Percentiles rank a stretch among this genome's conserved stretches.
Conservation (phyloP, 106 monocot genomes). For the Dendrobium catenatum region DNA sequence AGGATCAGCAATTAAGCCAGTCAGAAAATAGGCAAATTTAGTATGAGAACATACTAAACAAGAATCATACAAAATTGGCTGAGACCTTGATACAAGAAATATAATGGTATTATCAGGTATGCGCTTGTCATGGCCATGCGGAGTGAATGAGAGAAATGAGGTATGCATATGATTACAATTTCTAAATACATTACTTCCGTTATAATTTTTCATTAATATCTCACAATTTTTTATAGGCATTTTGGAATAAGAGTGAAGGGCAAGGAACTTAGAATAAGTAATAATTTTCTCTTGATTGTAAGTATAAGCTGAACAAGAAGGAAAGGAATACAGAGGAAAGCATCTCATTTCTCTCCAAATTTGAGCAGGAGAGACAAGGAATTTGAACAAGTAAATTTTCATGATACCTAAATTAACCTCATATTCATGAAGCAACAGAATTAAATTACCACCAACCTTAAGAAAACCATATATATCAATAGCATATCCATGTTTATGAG, state of each 20-base stretch:
- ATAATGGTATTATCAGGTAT: neutral
- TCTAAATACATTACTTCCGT: neutral
- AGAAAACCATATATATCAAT: neutral
- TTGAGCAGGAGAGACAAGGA: neutral
- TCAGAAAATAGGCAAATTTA: neutral
- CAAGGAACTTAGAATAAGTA: neutral
- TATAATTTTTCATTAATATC: neutral
- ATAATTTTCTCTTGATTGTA: neutral
- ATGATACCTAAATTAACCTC: neutral
- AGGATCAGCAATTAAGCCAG: neutral
- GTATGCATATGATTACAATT: neutral
- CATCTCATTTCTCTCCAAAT: neutral
- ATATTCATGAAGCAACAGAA: neutral
- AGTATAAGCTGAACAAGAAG: neutral
- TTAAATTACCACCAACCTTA: neutral
- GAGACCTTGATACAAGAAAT: neutral
- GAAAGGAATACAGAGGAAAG: neutral
- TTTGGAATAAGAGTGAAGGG: neutral
- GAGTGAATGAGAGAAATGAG: neutral
- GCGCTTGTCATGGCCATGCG: neutral
- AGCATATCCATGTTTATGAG: neutral
- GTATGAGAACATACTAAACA: neutral
- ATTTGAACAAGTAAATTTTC: neutral
- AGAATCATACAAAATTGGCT: neutral
- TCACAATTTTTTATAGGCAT: neutral